These are phyloP conservation scores for Bruguiera sexangula DNA, from an alignment of 345 rosid genomes.

Conservation along the genomic window DNA sequence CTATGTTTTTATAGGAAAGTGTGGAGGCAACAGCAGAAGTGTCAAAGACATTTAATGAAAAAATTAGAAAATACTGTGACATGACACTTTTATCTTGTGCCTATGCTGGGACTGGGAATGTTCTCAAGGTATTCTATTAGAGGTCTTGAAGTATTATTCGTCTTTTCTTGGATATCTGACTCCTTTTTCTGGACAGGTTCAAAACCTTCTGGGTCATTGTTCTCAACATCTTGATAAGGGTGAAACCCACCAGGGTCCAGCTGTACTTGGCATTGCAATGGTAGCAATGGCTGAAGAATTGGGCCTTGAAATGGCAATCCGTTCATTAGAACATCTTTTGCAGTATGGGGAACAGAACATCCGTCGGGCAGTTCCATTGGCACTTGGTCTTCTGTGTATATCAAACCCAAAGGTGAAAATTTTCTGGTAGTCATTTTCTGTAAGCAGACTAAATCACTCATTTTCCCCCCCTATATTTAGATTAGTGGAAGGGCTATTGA, in stretches of 20 bases:
- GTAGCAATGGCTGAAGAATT: conserved; percentile 98
- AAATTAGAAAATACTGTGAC: conserved; percentile 87
- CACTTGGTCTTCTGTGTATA: conserved; percentile 95
- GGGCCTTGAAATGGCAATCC: conserved; percentile 95
- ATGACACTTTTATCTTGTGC: conserved; percentile 96
- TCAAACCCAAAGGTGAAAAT: conserved; percentile 80
- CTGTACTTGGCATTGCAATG: conserved; percentile 97
- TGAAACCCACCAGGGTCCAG: conserved; percentile 89
- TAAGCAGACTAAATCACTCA: no score
- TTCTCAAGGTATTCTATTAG: conserved; percentile 67
- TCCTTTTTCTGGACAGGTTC: conserved; percentile 48
- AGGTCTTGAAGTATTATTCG: no score
- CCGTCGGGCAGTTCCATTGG: conserved; percentile 89
- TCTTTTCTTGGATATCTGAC: background rate
- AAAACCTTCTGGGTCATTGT: conserved; percentile 85
- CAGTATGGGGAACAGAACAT: conserved; percentile 93
- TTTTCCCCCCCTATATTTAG: no score
- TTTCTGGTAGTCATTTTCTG: background rate
- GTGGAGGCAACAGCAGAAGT: conserved; percentile 97
- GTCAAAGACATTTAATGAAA: conserved; percentile 86
- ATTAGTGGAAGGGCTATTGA: no score
- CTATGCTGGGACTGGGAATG: conserved; percentile 95
- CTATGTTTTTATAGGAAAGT: conserved; percentile 49
- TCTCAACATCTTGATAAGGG: conserved; percentile 86
- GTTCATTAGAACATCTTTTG: conserved; percentile 85